phyloP scores from a whole-genome alignment of 2,329 filamentous ascomycete genomes.

The Penicillium sp. region DNA sequence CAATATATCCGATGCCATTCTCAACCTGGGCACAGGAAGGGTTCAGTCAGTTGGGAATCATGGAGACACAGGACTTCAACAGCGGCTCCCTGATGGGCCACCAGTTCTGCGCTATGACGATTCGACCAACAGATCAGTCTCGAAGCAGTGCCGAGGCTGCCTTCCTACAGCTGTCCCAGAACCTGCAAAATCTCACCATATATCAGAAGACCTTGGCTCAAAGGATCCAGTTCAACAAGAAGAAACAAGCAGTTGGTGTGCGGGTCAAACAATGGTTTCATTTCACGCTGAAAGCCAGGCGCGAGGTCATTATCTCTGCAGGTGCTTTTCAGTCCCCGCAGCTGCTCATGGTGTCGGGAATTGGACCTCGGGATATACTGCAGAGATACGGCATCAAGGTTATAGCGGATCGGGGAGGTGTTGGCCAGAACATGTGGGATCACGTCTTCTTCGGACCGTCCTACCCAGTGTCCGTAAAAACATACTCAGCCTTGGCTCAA shows the following conservation, averaged over 20 bases:
- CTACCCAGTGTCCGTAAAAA: constrained; percentile 28
- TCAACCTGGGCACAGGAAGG: constrained; percentile 39
- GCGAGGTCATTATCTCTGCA: constrained; percentile 51
- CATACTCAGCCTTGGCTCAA: constrained; percentile 20
- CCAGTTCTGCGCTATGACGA: constrained; percentile 46
- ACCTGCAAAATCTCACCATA: constrained; percentile 38
- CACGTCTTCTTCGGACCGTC: constrained; percentile 32
- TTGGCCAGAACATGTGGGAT: constrained; percentile 41
- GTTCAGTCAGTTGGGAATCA: constrained; percentile 43
- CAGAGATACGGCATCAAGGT: constrained; percentile 27
- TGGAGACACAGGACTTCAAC: constrained; percentile 40
- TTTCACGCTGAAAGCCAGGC: constrained; percentile 48
- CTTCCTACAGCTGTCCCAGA: constrained; percentile 31
- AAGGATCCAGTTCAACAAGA: constrained; percentile 51
- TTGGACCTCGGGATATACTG: constrained; percentile 41
- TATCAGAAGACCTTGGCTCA: constrained; percentile 47
- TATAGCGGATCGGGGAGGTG: constrained; percentile 31
- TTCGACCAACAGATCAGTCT: constrained; percentile 47
- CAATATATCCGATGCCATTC: constrained; percentile 41
- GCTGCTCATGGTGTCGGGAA: constrained; percentile 52
- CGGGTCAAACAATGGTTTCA: constrained; percentile 40
- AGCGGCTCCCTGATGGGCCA: constrained; percentile 45
- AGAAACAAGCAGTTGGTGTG: constrained; percentile 47
- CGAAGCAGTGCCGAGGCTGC: constrained; percentile 50
- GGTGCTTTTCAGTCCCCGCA: constrained; percentile 56